Evolutionary conservation across 768 basidiomycete genomes (phyloP), one percentile per base, ranked within the genome.

Genomic region (Boletus huronensis): DNA sequence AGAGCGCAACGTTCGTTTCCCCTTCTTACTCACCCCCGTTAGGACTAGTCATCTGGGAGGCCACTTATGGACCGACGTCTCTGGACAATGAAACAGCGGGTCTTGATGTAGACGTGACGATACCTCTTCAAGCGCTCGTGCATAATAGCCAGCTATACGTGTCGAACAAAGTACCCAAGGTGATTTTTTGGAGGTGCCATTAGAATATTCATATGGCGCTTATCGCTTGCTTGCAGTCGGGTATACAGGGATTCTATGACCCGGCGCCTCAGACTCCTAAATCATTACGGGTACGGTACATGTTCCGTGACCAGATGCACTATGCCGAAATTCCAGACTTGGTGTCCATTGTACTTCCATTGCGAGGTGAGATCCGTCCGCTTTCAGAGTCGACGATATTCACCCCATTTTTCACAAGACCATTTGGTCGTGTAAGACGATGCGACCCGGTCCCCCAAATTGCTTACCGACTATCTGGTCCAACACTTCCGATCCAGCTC

Each of bases 231-330:
- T 50, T 35, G 31, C 60, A 88, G 89, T 75, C 83, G 54, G 80
- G 83, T 26, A 76, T 96, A 38, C 85, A 90, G 64, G 93, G 93
- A n/a, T 93, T 97, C 75, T 85, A 82, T 65, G 93, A 96, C 73
- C 88, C 90, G 52, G 84, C 85, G 17, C 85, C 89, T 14, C 83
- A 82, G n/a, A 76, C 80, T 51, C 71, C 79, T 45, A 94, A 95
- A 74, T 74, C 75, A 6, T 73, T 94, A 48, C 77, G 82, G 29
- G 76, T 95, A 36, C 82, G 83, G 42, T 95, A 95, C 72, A 72
- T 80, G 44, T 97, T 95, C 77, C 79, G 80, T 63, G 84, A 83
- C 39, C 79, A 80, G 54, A 63, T 74, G 70, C 93, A 95, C 66
- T 88, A 84, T 64, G 83, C 85, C 66, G 90, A 92, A 66, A 83